Evolutionary conservation across 2,329 filamentous ascomycete species (phyloP), one percentile per base, ranked within the genome.

Genomic region (Colletotrichum eleusines): DNA sequence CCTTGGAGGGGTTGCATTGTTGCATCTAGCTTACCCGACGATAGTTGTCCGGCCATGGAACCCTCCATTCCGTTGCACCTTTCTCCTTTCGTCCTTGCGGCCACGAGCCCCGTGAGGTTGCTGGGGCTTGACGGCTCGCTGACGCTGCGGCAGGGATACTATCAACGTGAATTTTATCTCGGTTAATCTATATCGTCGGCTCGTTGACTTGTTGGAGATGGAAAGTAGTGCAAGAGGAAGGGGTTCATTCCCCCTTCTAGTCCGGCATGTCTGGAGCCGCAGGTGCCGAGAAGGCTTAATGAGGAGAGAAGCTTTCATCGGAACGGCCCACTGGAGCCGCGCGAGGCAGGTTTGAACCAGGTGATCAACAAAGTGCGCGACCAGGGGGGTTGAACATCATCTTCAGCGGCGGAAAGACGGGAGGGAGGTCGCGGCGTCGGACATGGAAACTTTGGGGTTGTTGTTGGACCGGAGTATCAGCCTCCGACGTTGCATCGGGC

Each of bases 401-500:
- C 46, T 67, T 64, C 63, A 18, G 38, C n/a, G 23, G 42, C 28
- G 68, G 63, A 44, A 51, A 50, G 20, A 57, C 50, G 26, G 57
- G 63, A 26, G n/a, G n/a, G n/a, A n/a, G n/a, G 4, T 48, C 14
- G 14, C 1, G 14, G 1, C 53, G 8, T 40, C 53, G 50, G 55
- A 46, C 44, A 67, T 51, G 42, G 28, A 0, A 3, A 51, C 23
- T 44, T 48, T n/a, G 18, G 18, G 12, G 20, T 12, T 20, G 28
- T 18, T 20, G 14, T 53, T 53, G 16, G n/a, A 40, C 53, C 69
- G 69, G 69, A 71, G 65, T 53, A 35, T 23, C 18, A 48, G 53
- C 64, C 46, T 71, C 69, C 69, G 69, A 63, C 58, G 64, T 71
- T 68, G 69, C 69, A 71, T 63, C 64, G 58, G 65, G 40, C 53